A percentile compares a stretch with the other conserved stretches of the same genome.
phyloP scores from a whole-genome alignment of 106 monocot genomes.

The Acanthochlamys bracteata region DNA sequence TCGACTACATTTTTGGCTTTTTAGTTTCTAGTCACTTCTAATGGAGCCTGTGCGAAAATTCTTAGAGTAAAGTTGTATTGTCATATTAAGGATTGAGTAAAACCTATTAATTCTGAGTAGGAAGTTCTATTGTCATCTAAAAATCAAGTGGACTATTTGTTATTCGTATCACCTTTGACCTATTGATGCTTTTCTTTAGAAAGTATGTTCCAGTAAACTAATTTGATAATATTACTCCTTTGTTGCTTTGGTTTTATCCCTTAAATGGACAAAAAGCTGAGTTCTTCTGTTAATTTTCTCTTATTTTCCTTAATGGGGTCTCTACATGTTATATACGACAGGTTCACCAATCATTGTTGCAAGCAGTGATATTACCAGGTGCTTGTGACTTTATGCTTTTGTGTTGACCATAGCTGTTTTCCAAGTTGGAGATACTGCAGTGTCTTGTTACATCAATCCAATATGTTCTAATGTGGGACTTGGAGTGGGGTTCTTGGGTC shows the following conservation, averaged over 20 bases:
- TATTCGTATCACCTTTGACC: too few relatives aligned
- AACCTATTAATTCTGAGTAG: too few relatives aligned
- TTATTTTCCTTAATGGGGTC: background rate
- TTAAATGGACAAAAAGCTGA: background rate
- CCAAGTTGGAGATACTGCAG: conserved; percentile 9
- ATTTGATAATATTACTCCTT: background rate
- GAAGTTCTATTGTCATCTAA: too few relatives aligned
- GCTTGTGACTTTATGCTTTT: conserved; percentile 24
- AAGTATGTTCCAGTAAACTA: background rate
- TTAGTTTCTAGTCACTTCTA: too few relatives aligned
- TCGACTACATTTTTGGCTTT: too few relatives aligned
- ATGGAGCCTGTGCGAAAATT: too few relatives aligned
- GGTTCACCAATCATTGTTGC: conserved; percentile 10
- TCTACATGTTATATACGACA: background rate
- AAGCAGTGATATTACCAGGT: conserved; percentile 11
- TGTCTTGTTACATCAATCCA: conserved; percentile 3
- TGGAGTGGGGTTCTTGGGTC: conserved; percentile 1
- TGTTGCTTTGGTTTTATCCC: background rate
- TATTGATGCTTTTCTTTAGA: too few relatives aligned
- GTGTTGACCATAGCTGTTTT: conserved; percentile 9
- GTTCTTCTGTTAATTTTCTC: background rate
- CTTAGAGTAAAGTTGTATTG: too few relatives aligned
- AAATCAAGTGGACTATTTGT: too few relatives aligned
- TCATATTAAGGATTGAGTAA: too few relatives aligned
- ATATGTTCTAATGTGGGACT: conserved; percentile 10